These are phyloP conservation scores for Beauveria varroae DNA, from an alignment of 2,329 filamentous ascomycete genomes.

Conservation along the genomic window DNA sequence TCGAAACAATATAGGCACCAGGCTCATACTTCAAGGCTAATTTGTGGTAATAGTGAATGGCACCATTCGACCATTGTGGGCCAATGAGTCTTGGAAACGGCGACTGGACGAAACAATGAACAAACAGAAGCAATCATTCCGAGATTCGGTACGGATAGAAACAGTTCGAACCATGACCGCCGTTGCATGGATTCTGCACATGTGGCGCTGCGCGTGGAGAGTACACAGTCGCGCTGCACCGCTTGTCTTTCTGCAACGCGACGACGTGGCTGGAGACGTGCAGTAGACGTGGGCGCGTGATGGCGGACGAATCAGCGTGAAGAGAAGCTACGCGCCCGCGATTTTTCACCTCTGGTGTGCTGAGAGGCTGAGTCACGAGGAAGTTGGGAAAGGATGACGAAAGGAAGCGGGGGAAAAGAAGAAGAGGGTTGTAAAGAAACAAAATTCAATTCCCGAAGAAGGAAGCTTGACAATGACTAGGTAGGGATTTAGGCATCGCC, in stretches of 20 bases:
- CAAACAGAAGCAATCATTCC: neutral
- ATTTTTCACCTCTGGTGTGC: neutral
- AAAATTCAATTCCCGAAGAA: neutral
- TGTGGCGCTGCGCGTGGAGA: neutral
- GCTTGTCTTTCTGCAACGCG: neutral
- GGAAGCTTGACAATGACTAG: neutral
- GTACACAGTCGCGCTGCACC: neutral
- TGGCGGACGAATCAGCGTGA: constrained; percentile 9
- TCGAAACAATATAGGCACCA: neutral
- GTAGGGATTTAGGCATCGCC: neutral
- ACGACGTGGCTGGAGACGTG: constrained; percentile 5
- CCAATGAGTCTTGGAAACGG: neutral
- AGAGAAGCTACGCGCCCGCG: constrained; percentile 7
- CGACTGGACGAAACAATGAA: neutral
- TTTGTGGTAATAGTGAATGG: constrained; percentile 13
- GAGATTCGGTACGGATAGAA: neutral
- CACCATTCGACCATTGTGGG: constrained; percentile 10
- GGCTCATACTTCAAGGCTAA: too few species aligned
- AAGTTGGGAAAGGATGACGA: neutral
- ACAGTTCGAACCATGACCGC: neutral
- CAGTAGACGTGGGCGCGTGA: constrained; percentile 5
- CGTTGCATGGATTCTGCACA: neutral
- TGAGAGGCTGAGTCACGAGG: neutral
- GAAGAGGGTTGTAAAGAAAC: neutral
- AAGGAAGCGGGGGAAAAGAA: neutral